These are phyloP conservation scores for Schizochytrium sp. DNA, from an alignment of 108 stramenopile genomes.

Conservation along the genomic window DNA sequence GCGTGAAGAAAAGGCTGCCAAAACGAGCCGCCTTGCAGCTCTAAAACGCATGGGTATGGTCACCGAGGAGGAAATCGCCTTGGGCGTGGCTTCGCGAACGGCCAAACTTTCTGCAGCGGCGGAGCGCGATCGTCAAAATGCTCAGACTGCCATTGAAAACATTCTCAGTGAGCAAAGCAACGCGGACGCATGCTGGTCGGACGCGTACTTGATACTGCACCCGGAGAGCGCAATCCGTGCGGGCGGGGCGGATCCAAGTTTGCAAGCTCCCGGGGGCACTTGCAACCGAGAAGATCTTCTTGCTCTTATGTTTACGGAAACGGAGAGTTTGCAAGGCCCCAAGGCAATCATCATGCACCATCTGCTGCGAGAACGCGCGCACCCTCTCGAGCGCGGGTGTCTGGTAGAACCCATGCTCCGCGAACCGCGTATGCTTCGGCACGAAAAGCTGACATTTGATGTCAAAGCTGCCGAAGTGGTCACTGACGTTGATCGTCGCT, in stretches of 20 bases:
- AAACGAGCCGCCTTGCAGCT: neutral
- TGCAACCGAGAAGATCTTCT: slow-evolving; percentile 4
- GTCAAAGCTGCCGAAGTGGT: neutral
- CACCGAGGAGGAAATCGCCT: neutral
- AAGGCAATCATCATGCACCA: neutral
- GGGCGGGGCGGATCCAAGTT: neutral
- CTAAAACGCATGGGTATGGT: neutral
- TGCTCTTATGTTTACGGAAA: neutral
- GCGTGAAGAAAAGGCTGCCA: neutral
- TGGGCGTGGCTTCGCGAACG: neutral
- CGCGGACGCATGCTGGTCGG: neutral
- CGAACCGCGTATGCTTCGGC: neutral
- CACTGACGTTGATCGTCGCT: slow-evolving; percentile 42
- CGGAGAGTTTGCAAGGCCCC: neutral
- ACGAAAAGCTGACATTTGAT: neutral
- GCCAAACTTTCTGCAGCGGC: neutral
- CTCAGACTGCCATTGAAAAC: neutral
- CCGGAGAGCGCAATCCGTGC: neutral
- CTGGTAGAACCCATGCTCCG: neutral
- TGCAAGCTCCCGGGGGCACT: neutral
- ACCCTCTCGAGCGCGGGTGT: neutral
- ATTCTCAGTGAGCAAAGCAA: neutral
- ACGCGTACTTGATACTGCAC: neutral
- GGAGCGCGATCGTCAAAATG: neutral
- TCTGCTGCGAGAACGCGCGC: neutral